Evolutionary conservation across 2,329 filamentous ascomycete genomes (phyloP).

Genomic region (Parastagonospora nodorum): DNA sequence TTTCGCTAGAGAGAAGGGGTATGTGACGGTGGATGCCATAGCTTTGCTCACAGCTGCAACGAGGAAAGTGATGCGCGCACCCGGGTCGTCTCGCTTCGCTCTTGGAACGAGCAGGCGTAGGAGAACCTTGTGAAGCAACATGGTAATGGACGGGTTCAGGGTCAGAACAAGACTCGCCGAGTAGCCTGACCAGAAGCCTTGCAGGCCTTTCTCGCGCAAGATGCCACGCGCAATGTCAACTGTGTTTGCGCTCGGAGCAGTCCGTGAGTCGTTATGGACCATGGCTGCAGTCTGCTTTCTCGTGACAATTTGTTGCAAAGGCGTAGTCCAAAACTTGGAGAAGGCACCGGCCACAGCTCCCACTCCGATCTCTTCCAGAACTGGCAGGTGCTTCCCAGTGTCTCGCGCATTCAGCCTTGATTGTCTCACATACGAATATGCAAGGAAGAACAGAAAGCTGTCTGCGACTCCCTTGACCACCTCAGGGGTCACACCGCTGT

Average conservation of each 20-base stretch:
- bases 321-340: slow-evolving; percentile 77
- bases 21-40: slow-evolving; percentile 75
- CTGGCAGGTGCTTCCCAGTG: slow-evolving; percentile 55
- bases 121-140: slow-evolving; percentile 77
- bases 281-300: slow-evolving; percentile 74
- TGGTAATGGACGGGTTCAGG: slow-evolving; percentile 84
- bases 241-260: slow-evolving; percentile 44
- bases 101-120: slow-evolving; percentile 64
- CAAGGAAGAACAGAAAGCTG: slow-evolving; percentile 85
- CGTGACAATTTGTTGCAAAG: slow-evolving; percentile 80
- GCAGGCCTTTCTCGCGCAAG: slow-evolving; percentile 68
- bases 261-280: slow-evolving; percentile 46
- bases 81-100: slow-evolving; percentile 58
- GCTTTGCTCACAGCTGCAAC: slow-evolving; percentile 80
- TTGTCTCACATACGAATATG: slow-evolving; percentile 68
- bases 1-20: slow-evolving; percentile 87
- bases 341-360: slow-evolving; percentile 76
- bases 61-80: slow-evolving; percentile 63
- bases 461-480: slow-evolving; percentile 61
- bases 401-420: slow-evolving; percentile 38
- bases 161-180: slow-evolving; percentile 79
- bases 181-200: slow-evolving; percentile 87
- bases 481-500: slow-evolving; percentile 52
- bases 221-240: slow-evolving; percentile 69
- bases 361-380: slow-evolving; percentile 74